phyloP scores from a whole-genome alignment of 768 basidiomycete species.

The Dioszegia crocea region DNA sequence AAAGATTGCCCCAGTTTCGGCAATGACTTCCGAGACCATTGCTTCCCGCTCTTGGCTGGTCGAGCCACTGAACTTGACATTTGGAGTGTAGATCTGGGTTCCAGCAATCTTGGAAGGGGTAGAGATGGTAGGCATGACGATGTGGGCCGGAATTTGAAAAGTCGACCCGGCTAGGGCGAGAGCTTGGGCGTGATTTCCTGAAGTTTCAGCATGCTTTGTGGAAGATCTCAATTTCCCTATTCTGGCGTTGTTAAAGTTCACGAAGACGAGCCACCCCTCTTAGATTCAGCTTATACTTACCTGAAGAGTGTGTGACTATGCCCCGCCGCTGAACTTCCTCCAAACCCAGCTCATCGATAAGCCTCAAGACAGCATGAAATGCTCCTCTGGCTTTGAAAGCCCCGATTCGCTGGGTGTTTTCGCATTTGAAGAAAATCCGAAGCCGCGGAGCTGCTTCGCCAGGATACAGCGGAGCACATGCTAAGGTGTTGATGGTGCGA shows the following conservation, averaged over 20 bases:
- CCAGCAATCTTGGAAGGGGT: constrained; percentile 39
- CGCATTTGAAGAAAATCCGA: constrained; percentile 36
- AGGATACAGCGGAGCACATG: constrained; percentile 5
- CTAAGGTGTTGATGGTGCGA: constrained; percentile 16
- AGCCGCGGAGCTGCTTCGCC: constrained; percentile 10
- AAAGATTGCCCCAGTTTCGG: constrained; percentile 26
- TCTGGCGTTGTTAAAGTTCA: no score
- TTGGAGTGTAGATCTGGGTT: constrained; percentile 26
- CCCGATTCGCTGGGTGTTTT: constrained; percentile 36
- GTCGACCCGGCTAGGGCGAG: constrained; percentile 33
- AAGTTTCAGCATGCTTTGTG: neutral
- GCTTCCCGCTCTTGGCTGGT: constrained; percentile 33
- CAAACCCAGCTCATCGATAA: constrained; percentile 27
- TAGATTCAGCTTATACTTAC: no score
- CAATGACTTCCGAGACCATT: constrained; percentile 24
- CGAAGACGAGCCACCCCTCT: no score
- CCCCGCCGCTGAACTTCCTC: constrained; percentile 25
- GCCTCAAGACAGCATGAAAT: constrained; percentile 23
- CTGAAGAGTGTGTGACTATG: constrained; percentile 39
- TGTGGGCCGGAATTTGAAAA: constrained; percentile 31
- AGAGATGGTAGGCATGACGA: constrained; percentile 40
- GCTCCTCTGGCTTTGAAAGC: constrained; percentile 43
- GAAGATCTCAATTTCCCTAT: no score
- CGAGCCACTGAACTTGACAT: constrained; percentile 32
- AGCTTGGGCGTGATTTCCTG: constrained; percentile 44